A percentile compares a stretch with the other conserved stretches of the same genome.
phyloP scores from a whole-genome alignment of 495 filamentous ascomycete genomes.

The Penicillium soppii region DNA sequence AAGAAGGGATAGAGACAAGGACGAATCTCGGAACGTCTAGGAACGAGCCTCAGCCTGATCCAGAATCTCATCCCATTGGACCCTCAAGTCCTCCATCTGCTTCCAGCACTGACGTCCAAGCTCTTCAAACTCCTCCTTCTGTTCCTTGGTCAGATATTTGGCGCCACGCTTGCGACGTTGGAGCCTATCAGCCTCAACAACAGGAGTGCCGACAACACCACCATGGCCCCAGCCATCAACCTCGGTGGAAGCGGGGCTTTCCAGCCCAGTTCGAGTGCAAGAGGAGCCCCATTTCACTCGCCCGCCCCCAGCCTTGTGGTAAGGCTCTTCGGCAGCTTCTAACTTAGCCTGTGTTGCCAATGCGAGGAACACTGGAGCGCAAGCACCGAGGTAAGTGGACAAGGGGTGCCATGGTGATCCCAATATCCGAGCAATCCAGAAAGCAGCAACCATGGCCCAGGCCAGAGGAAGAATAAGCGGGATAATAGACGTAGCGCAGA shows the following conservation, averaged over 20 bases:
- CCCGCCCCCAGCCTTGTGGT: slow-evolving; percentile 46
- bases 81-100: slow-evolving; percentile 80
- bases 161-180: slow-evolving; percentile 57
- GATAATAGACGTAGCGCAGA: slow-evolving; percentile 78
- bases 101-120: slow-evolving; percentile 72
- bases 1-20: neutral
- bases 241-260: slow-evolving; percentile 67
- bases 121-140: slow-evolving; percentile 68
- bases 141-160: slow-evolving; percentile 60
- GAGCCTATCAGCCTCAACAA: slow-evolving; percentile 43
- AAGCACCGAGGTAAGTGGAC: slow-evolving; percentile 73
- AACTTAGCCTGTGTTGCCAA: slow-evolving; percentile 65
- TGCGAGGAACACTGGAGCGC: slow-evolving; percentile 74
- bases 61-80: slow-evolving; percentile 70
- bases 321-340: slow-evolving; percentile 55
- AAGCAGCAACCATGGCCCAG: slow-evolving; percentile 60
- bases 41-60: slow-evolving; percentile 34
- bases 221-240: slow-evolving; percentile 84
- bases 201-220: slow-evolving; percentile 57
- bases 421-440: slow-evolving; percentile 73
- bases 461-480: slow-evolving; percentile 64
- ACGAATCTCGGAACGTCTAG: neutral
- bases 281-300: slow-evolving; percentile 83
- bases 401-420: slow-evolving; percentile 87
- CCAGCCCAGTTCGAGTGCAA: slow-evolving; percentile 54